Evolutionary conservation across 2,329 filamentous ascomycete species (phyloP), one percentile per base, ranked within the genome.

Genomic region (Macrophomina phaseolina): DNA sequence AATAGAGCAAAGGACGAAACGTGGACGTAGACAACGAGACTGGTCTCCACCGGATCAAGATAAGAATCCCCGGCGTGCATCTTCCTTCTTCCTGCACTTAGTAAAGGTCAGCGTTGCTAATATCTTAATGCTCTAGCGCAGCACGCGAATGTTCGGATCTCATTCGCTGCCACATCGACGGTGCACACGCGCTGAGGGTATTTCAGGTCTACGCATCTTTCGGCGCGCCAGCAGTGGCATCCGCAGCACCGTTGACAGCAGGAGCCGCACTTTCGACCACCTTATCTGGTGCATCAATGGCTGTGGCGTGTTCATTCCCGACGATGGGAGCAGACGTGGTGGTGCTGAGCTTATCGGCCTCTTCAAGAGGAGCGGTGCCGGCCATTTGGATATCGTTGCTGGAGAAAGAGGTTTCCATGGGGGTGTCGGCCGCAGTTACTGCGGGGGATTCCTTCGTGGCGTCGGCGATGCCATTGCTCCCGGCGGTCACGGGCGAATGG

Each of bases 381-480:
- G 9, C 34, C 32, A 53, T 52, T 28, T 30, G 49, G 30, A 18
- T 34, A 18, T 42, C 48, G 11, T 34, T 49, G 18, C 38, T 36
- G 32, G 30, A 23, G 52, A 65, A 56, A 48, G 32, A 16, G 40
- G 52, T 49, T n/a, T 65, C 63, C 63, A 65, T 58, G 1, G 52
- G 52, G 18, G 64, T 51, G 52, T 51, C 64, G 53, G 45, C 52
- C 7, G 34, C 62, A 28, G 51, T 23, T 11, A 63, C 45, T 14
- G 53, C 51, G 11, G 53, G 16, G 40, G 32, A 40, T 8, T 38
- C 55, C 45, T 61, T 49, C 5, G 23, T 58, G 55, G 23, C 55
- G 23, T 51, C 34, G 52, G 18, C 23, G 6, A 14, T 18, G 38
- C 52, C 53, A 32, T 51, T 34, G 11, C 38, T 18, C 12, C 42